Base-by-base conservation (phyloP, 2,329 filamentous ascomycete genomes). In the Chlorencoelia australis region DNA sequence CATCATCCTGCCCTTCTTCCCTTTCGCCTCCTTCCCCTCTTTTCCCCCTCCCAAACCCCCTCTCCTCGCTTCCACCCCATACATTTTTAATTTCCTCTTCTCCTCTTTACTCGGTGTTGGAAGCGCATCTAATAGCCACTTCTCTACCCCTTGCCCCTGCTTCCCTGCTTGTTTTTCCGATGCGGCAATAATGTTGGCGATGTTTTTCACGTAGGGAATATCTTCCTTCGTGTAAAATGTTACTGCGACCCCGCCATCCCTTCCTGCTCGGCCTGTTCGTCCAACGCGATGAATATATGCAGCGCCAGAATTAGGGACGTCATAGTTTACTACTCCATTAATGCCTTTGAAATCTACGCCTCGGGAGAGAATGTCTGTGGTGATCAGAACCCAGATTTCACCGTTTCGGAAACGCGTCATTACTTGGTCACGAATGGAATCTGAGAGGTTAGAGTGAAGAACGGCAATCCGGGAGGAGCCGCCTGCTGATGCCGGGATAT, bases 181-280 rank as follows among this genome's bases (percentile, higher is more conserved):
- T 15, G 76, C 74, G 0, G 82, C 75, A 45, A 98, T 94, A 21
- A 96, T 84, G 53, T 95, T 95, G 21, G 88, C 91, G 18, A 98
- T 83, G 45, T 78, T 84, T 64, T 89, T 94, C 39, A 98, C 75
- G 46, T 79, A 86, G 0, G 84, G 82, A 4, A 96, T 81, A 54
- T 98, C 91, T 43, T 95, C 91, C 58, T 91, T 86, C 0, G 89
- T 96, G 60, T 94, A 98, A 41, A 94, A 81, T 0, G 91, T 98
- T 1, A 98, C 81, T 0, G 87, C 88, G 3, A 94, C 74, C 31
- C 91, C 91, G 14, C 88, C 88, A 52, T 83, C 76, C 16, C 88
- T 73, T 0, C 91, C 91, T 0, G 88, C 91, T 15, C 91, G 73
- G 0, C 89, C 91, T 0, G 91, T 96, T 30, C 91, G 75, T 0